Percentiles rank a stretch among this genome's conserved stretches.
phyloP scores from a whole-genome alignment of 2,329 filamentous ascomycete genomes.

The Chalaropsis thielavioides region DNA sequence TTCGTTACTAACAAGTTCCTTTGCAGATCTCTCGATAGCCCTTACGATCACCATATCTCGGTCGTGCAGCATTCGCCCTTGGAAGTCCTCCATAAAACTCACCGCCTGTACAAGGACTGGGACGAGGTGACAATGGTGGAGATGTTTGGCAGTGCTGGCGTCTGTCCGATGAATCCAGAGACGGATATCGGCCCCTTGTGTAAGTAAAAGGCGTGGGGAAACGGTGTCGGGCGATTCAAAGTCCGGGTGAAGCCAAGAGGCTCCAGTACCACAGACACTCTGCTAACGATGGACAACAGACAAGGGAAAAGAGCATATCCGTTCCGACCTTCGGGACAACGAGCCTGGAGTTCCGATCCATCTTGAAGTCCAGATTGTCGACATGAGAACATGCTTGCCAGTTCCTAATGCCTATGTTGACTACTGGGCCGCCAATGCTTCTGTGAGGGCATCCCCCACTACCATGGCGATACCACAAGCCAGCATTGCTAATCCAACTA shows the following conservation, averaged over 20 bases:
- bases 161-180: conserved; percentile 36
- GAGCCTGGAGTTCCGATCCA: conserved; percentile 19
- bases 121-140: conserved; percentile 23
- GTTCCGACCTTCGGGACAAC: conserved; percentile 19
- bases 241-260: not conserved
- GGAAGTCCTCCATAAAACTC: conserved; percentile 25
- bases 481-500: not conserved
- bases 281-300: conserved; percentile 8
- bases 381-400: conserved; percentile 21
- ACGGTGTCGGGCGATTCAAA: no score
- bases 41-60: conserved; percentile 6
- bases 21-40: conserved; percentile 15
- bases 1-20: not conserved
- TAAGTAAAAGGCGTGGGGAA: conserved; percentile 10
- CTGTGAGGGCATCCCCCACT: conserved; percentile 21
- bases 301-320: conserved; percentile 19
- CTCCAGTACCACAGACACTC: not conserved
- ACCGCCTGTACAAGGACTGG: conserved; percentile 26
- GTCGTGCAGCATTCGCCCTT: conserved; percentile 10
- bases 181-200: conserved; percentile 37
- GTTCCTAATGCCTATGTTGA: conserved; percentile 20
- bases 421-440: conserved; percentile 24
- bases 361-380: conserved; percentile 21
- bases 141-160: conserved; percentile 28
- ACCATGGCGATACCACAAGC: no score